Conservation (phyloP, 2,329 filamentous ascomycete species). For the Mycocentrospora acerina region DNA sequence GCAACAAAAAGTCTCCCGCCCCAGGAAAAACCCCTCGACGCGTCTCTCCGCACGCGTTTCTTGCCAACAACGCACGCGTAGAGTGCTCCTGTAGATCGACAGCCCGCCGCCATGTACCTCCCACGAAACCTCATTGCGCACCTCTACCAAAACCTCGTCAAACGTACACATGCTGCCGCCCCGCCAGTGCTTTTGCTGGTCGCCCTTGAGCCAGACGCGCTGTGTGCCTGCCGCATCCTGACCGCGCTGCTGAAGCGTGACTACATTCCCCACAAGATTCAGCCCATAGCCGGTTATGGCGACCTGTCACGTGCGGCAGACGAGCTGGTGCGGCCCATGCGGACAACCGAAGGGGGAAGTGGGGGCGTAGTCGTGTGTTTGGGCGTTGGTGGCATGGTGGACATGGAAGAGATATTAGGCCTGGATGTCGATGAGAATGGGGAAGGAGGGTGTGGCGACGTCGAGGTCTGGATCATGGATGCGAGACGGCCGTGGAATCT, state of each 20-base stretch:
- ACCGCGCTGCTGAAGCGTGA: constrained; percentile 93
- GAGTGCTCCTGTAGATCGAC: constrained; percentile 10
- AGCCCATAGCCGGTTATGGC: constrained; percentile 88
- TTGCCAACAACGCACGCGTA: constrained; percentile 15
- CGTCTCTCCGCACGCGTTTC: constrained; percentile 26
- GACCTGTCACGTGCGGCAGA: constrained; percentile 80
- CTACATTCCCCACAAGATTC: constrained; percentile 96
- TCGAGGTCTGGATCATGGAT: constrained; percentile 94
- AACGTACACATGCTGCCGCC: constrained; percentile 83
- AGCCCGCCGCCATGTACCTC: constrained; percentile 73
- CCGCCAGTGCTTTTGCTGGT: constrained; percentile 90
- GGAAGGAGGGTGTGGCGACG: constrained; percentile 68
- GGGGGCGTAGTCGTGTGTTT: constrained; percentile 91
- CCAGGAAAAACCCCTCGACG: constrained; percentile 18
- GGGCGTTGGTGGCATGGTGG: constrained; percentile 88
- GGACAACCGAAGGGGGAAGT: constrained; percentile 76
- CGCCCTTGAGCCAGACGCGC: constrained; percentile 89
- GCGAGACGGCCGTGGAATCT: constrained; percentile 92
- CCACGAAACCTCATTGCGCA: constrained; percentile 86
- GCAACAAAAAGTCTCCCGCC: constrained; percentile 11
- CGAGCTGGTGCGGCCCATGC: constrained; percentile 82
- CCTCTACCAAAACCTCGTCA: constrained; percentile 86
- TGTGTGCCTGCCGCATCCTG: constrained; percentile 93
- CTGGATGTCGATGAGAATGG: constrained; percentile 69
- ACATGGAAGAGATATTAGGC: constrained; percentile 77